Conservation (phyloP, 2,329 filamentous ascomycete genomes). For the Pseudocercospora musae region DNA sequence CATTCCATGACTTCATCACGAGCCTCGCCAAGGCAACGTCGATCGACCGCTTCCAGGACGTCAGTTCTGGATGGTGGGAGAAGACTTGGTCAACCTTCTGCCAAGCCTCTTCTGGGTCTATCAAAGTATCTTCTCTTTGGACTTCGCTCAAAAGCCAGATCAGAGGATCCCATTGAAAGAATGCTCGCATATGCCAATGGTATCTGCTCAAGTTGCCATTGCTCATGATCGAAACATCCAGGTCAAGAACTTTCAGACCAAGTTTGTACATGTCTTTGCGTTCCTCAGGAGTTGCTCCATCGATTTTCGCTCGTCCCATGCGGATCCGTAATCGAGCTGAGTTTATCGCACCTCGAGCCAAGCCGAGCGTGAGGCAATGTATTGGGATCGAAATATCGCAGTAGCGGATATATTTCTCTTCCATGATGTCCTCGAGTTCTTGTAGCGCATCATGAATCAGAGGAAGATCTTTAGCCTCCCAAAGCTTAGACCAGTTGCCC, state of each 20-base stretch:
- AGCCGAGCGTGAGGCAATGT: slow-evolving; percentile 44
- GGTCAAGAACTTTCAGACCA: slow-evolving; percentile 41
- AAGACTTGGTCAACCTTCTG: slow-evolving; percentile 44
- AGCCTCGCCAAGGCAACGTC: slow-evolving; percentile 44
- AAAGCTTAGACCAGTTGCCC: slow-evolving; percentile 21
- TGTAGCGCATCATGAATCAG: slow-evolving; percentile 31
- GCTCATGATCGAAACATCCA: slow-evolving; percentile 41
- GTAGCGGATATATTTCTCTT: slow-evolving; percentile 45
- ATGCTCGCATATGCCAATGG: slow-evolving; percentile 53
- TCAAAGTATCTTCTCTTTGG: slow-evolving; percentile 19
- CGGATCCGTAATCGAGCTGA: slow-evolving; percentile 47
- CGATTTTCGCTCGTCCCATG: slow-evolving; percentile 40
- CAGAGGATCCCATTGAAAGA: slow-evolving; percentile 45
- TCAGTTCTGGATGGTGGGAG: slow-evolving; percentile 42
- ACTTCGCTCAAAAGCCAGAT: slow-evolving; percentile 38
- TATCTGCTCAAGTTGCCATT: slow-evolving; percentile 45
- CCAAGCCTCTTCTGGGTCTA: slow-evolving; percentile 40
- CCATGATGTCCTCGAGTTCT: slow-evolving; percentile 43
- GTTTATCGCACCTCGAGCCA: slow-evolving; percentile 44
- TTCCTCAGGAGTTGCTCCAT: slow-evolving; percentile 33
- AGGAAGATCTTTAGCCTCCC: slow-evolving; percentile 17
- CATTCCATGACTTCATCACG: slow-evolving; percentile 46
- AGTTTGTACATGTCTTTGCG: slow-evolving; percentile 41
- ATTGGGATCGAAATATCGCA: slow-evolving; percentile 44
- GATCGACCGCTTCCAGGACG: slow-evolving; percentile 38